phyloP scores from a whole-genome alignment of 1,284 basidiomycete species.

The Xerocomus amazonicus region DNA sequence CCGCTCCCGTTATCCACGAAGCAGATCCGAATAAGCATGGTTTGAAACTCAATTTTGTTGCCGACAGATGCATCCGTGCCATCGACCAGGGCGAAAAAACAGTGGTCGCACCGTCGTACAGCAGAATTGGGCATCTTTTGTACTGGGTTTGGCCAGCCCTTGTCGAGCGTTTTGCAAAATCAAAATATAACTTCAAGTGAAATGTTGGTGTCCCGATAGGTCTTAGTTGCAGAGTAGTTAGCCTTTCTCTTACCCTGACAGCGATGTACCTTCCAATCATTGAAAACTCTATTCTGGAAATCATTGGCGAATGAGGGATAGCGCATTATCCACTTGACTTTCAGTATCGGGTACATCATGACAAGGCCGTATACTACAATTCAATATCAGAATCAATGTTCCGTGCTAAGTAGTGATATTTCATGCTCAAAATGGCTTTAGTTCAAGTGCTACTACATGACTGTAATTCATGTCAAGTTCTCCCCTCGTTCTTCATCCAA shows the following conservation, averaged over 20 bases:
- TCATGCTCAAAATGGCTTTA: no score
- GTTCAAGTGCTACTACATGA: no score
- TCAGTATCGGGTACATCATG: no score
- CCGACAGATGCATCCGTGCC: conserved; percentile 51
- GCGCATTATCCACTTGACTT: no score
- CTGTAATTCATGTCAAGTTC: not conserved
- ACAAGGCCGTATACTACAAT: no score
- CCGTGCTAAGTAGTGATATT: no score
- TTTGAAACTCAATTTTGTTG: conserved; percentile 54
- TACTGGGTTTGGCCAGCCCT: conserved; percentile 63
- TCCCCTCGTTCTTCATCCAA: conserved; percentile 11
- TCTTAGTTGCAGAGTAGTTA: not conserved
- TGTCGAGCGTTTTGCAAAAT: conserved; percentile 52
- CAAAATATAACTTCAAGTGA: conserved; percentile 56
- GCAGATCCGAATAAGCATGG: conserved; percentile 52
- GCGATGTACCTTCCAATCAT: not conserved
- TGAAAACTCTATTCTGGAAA: no score
- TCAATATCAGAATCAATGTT: no score
- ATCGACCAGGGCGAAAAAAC: conserved; percentile 53
- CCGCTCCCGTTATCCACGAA: conserved; percentile 38
- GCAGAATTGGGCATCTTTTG: conserved; percentile 45
- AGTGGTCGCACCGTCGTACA: conserved; percentile 52
- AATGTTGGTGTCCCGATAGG: no score
- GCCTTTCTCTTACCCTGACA: not conserved
- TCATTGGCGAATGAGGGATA: no score